phyloP scores from a whole-genome alignment of 352 stramenopile genomes.

The Aphanomyces stellatus region DNA sequence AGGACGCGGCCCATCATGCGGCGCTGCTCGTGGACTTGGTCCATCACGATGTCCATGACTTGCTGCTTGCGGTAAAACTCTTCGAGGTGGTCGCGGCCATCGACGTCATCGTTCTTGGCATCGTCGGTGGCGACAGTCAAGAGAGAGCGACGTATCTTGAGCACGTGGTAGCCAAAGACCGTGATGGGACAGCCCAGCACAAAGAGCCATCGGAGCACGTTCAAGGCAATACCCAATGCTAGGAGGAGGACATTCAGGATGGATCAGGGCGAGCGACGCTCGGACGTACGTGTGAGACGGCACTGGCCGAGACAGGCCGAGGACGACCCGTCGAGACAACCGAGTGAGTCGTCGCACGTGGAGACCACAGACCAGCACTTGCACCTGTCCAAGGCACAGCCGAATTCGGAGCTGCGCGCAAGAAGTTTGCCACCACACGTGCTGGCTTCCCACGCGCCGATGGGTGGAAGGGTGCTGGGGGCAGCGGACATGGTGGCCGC shows the following conservation, averaged over 20 bases:
- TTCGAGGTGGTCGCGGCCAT: neutral
- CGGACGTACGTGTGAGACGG: neutral
- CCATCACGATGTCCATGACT: neutral
- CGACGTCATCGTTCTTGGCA: neutral
- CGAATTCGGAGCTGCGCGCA: neutral
- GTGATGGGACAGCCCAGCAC: neutral
- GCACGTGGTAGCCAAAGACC: conserved; percentile 8
- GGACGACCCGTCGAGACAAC: neutral
- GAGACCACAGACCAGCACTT: neutral
- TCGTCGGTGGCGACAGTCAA: neutral
- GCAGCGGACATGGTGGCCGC: neutral
- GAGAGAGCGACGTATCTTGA: neutral
- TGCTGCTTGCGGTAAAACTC: neutral
- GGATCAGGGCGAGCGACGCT: neutral
- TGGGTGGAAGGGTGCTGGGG: too few species aligned
- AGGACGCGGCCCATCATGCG: neutral
- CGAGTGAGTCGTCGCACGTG: neutral
- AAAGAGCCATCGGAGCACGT: neutral
- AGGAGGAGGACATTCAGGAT: neutral
- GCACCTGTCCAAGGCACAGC: neutral
- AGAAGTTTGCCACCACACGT: conserved; percentile 5
- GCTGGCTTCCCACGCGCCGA: neutral
- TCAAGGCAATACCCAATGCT: neutral
- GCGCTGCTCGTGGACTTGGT: neutral
- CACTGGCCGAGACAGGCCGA: neutral